Conservation (phyloP, 2,329 filamentous ascomycete genomes). For the Neofusicoccum ribis region DNA sequence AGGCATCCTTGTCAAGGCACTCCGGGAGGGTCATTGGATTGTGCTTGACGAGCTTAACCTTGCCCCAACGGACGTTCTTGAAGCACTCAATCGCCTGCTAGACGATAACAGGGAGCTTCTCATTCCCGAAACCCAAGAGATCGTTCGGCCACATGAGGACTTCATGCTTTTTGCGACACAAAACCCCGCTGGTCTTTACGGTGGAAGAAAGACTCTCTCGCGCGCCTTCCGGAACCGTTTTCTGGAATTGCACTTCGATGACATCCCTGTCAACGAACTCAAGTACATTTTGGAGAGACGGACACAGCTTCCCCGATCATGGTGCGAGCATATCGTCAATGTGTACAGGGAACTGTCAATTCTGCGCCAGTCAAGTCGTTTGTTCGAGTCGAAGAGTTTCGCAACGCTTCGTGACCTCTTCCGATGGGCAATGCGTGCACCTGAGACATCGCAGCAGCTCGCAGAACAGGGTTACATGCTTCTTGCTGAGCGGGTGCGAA, state of each 20-base stretch:
- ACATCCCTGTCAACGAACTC: conserved; percentile 93
- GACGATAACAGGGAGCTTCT: conserved; percentile 96
- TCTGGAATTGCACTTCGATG: conserved; percentile 94
- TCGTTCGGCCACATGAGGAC: conserved; percentile 86
- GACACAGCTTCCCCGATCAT: conserved; percentile 85
- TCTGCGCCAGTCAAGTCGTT: conserved; percentile 80
- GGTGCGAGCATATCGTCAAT: conserved; percentile 85
- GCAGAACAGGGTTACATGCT: conserved; percentile 95
- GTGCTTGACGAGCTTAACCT: conserved; percentile 96
- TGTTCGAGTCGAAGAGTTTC: conserved; percentile 98
- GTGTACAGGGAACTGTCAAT: conserved; percentile 93
- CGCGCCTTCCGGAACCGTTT: conserved; percentile 96
- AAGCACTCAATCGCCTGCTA: conserved; percentile 90
- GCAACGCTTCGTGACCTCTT: conserved; percentile 95
- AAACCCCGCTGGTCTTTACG: conserved; percentile 93
- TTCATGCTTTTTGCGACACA: conserved; percentile 99
- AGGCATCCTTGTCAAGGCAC: conserved; percentile 86
- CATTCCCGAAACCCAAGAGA: conserved; percentile 93
- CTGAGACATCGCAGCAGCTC: conserved; percentile 83
- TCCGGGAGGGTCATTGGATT: conserved; percentile 95
- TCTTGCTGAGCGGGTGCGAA: conserved; percentile 89
- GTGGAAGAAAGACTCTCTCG: conserved; percentile 88
- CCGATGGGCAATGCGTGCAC: conserved; percentile 84
- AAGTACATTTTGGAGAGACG: conserved; percentile 88
- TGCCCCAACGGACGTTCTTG: conserved; percentile 93